Evolutionary conservation across 2,329 filamentous ascomycete species (phyloP).

Genomic region (Teratosphaeria gauchensis): DNA sequence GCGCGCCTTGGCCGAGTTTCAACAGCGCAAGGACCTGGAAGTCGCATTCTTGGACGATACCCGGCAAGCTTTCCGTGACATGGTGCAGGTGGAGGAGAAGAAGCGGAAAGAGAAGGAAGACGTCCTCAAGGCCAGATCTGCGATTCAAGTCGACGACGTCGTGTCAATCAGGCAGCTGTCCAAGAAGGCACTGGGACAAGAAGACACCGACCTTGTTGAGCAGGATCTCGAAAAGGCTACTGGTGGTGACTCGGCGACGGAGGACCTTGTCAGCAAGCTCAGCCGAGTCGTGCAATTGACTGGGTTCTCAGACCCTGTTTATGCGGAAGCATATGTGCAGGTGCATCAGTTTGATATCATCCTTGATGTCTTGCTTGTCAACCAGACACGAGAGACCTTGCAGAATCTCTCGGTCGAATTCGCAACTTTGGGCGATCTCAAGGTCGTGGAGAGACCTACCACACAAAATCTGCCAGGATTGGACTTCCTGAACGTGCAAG

Average conservation of each 20-base stretch:
- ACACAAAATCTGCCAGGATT: constrained; percentile 93
- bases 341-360: constrained; percentile 99
- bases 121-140: constrained; percentile 82
- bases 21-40: constrained; percentile 81
- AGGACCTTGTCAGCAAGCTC: constrained; percentile 87
- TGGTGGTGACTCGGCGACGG: constrained; percentile 72
- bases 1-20: constrained; percentile 81
- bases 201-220: constrained; percentile 68
- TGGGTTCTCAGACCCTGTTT: constrained; percentile 95
- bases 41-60: constrained; percentile 91
- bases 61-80: constrained; percentile 86
- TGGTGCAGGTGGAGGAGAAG: constrained; percentile 96
- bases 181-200: constrained; percentile 78
- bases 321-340: constrained; percentile 97
- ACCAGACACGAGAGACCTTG: constrained; percentile 91
- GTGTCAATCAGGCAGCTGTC: constrained; percentile 86
- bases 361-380: constrained; percentile 89
- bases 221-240: constrained; percentile 89
- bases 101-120: constrained; percentile 94
- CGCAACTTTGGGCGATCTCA: constrained; percentile 93
- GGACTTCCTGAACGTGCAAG: constrained; percentile 96
- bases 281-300: constrained; percentile 94
- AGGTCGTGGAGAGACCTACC: constrained; percentile 91
- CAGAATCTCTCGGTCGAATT: constrained; percentile 98
- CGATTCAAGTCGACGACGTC: constrained; percentile 90